These are phyloP conservation scores for Rhododendron henanense DNA, from an alignment of 148 eudicot genomes.

Conservation along the genomic window DNA sequence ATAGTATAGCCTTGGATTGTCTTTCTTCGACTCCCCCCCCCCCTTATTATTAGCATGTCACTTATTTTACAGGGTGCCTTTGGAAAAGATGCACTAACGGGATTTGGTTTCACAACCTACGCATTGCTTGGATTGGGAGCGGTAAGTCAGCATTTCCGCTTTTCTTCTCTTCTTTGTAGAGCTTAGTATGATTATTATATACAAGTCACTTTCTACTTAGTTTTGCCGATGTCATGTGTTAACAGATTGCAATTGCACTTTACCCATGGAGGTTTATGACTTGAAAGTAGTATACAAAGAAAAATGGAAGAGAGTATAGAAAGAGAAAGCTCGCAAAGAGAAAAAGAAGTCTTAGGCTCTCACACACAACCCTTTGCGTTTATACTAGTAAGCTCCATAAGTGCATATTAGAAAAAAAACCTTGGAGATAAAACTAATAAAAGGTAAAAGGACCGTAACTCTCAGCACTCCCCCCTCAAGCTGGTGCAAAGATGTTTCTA, in stretches of 20 bases:
- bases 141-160: conserved; percentile 42
- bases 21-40: too few species aligned
- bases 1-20: not conserved
- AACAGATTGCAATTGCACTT: not conserved
- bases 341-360: not conserved
- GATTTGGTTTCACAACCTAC: conserved; percentile 85
- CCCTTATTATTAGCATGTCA: not conserved
- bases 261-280: not conserved
- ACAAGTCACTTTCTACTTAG: not conserved
- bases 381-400: not conserved
- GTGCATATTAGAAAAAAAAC: not conserved
- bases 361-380: not conserved
- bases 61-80: conserved; percentile 74
- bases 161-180: not conserved
- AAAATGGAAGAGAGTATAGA: not conserved
- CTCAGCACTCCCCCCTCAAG: not conserved
- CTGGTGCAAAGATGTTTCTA: not conserved
- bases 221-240: not conserved
- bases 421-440: not conserved
- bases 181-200: not conserved
- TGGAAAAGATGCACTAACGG: conserved; percentile 67
- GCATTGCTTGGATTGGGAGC: conserved; percentile 86
- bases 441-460: not conserved
- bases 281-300: not conserved
- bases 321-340: not conserved